Conservation (phyloP, 1,139 yeast species). For the Protomyces gravidus region DNA sequence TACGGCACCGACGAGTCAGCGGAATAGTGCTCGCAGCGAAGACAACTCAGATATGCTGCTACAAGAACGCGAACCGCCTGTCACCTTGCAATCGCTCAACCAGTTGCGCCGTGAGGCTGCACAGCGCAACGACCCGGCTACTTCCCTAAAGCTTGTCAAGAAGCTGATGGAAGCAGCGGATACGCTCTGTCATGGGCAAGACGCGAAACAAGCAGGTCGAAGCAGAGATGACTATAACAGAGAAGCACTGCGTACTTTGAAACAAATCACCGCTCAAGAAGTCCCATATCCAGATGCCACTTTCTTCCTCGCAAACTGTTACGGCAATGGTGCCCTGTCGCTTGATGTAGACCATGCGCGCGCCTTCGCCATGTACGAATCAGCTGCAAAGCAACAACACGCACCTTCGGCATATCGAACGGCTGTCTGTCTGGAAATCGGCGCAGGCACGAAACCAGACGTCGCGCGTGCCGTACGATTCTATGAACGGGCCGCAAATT, state of each 20-base stretch:
- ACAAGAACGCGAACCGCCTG: slow-evolving; percentile 8
- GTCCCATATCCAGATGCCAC: slow-evolving; percentile 46
- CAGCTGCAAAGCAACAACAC: slow-evolving; percentile 56
- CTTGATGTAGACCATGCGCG: slow-evolving; percentile 54
- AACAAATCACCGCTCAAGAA: slow-evolving; percentile 45
- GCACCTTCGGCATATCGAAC: slow-evolving; percentile 59
- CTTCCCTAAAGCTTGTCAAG: slow-evolving; percentile 54
- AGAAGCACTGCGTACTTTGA: slow-evolving; percentile 56
- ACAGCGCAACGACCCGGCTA: slow-evolving; percentile 36
- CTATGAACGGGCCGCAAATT: slow-evolving; percentile 55
- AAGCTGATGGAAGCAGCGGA: slow-evolving; percentile 48
- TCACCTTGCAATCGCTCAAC: slow-evolving; percentile 7
- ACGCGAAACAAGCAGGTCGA: slow-evolving; percentile 47
- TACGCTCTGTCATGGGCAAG: slow-evolving; percentile 42
- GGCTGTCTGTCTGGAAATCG: slow-evolving; percentile 64
- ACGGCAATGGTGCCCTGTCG: slow-evolving; percentile 54
- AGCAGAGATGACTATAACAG: slow-evolving; percentile 54
- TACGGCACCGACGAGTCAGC: background rate
- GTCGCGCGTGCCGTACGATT: slow-evolving; percentile 49
- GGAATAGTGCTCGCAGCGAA: background rate
- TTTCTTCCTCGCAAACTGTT: slow-evolving; percentile 57
- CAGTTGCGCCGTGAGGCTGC: slow-evolving; percentile 6
- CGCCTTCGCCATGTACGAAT: slow-evolving; percentile 56
- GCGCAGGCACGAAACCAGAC: slow-evolving; percentile 54
- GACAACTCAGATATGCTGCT: slow-evolving; percentile 9